phyloP scores from a whole-genome alignment of 164 flowering plant genomes.

The Stephania cephalantha region DNA sequence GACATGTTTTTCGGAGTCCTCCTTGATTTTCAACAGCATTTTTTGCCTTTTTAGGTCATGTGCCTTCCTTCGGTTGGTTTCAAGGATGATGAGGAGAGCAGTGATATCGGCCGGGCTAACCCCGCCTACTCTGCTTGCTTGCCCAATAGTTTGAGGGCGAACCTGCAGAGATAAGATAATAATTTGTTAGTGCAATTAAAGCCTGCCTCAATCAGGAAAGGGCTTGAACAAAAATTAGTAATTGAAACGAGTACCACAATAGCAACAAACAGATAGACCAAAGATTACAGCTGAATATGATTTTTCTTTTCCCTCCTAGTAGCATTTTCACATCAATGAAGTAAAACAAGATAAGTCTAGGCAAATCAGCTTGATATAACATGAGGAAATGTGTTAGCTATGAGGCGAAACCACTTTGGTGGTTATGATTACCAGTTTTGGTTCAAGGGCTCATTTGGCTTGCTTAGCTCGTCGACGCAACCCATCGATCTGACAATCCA shows the following conservation, averaged over 20 bases:
- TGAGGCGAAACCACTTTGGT: too few species aligned
- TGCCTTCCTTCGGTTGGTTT: conserved; percentile 61
- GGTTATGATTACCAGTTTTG: too few species aligned
- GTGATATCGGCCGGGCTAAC: conserved; percentile 96
- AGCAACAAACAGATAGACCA: not conserved
- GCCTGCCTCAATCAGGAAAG: not conserved
- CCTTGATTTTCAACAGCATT: conserved; percentile 29
- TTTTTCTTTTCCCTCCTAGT: not conserved
- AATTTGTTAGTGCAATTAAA: not conserved
- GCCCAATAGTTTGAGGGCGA: conserved; percentile 92
- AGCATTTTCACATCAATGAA: not conserved
- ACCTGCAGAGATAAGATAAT: conserved; percentile 39
- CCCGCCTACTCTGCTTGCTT: conserved; percentile 95
- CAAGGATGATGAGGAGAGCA: conserved; percentile 82
- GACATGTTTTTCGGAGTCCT: conserved; percentile 24
- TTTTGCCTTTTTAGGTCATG: conserved; percentile 41
- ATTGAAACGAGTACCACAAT: not conserved
- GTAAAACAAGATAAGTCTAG: not conserved
- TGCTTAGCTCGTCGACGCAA: too few species aligned
- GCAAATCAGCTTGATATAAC: too few species aligned
- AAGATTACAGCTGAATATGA: not conserved
- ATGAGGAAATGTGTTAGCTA: too few species aligned
- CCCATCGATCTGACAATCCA: too few species aligned
- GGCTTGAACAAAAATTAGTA: not conserved
- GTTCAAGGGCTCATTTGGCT: too few species aligned